Base-by-base conservation (phyloP, 2,329 filamentous ascomycete genomes). In the Didymella pinodella region DNA sequence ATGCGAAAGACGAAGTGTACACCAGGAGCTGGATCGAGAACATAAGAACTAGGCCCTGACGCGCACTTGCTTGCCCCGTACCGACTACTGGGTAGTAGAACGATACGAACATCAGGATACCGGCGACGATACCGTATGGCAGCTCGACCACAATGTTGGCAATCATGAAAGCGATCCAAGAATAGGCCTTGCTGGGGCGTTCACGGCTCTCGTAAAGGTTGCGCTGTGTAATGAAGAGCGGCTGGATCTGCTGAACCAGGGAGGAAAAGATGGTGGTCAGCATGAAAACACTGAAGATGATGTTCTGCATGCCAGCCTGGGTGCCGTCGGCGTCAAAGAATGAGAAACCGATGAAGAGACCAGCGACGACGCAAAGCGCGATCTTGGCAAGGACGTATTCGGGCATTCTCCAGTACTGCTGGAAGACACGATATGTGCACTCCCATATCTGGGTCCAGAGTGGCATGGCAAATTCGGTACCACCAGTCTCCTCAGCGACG, bases 61-160 rank as follows among this genome's bases (percentile, higher is more conserved):
- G 84, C 46, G 85, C 81, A 1, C 83, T 80, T 4, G 64, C 60
- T 47, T 81, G 78, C 18, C 72, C 64, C 16, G 74, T 70, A 10
- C 78, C 78, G 16, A 72, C 66, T 12, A 80, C 74, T 0, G 79
- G 76, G 59, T 90, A 92, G 81, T 91, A 91, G 81, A 88, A 90
- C 69, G 82, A 85, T 1, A 84, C 83, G 67, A 82, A 92, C 63
- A 87, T 84, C 11, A 92, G 71, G 22, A 91, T 76, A 12, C 84
- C 87, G 1, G 86, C 85, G 10, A 91, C 54, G 34, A 87, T 81
- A 51, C 86, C 82, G 77, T 83, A 93, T 0, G 89, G 89, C 1
- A 92, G 81, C 72, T 93, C 90, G 48, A 90, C 89, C 2, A 90
- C 52, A 53, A 92, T 85, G 70, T 91, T 91, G 69, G 88, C 85